Conservation (phyloP, 345 rosid genomes). For the Corchorus capsularis region DNA sequence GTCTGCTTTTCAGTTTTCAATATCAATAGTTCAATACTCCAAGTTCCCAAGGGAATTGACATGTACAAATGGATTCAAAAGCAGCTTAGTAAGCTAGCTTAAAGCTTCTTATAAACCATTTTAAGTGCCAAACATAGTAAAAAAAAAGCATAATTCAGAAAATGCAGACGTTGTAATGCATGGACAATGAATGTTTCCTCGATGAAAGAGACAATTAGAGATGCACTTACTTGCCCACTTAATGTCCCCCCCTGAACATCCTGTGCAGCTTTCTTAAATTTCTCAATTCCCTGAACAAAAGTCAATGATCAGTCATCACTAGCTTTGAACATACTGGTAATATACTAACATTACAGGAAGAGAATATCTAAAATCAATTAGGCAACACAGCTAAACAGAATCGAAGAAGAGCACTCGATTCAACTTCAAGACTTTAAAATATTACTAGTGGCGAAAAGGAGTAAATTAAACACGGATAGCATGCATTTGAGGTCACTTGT, state of each 20-base stretch:
- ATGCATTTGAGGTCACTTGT: neutral
- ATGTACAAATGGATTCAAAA: neutral
- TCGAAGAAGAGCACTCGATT: neutral
- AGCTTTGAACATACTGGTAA: neutral
- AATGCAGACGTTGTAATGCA: neutral
- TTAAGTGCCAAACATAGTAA: neutral
- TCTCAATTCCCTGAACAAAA: constrained; percentile 81
- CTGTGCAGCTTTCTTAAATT: constrained; percentile 85
- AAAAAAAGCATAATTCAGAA: neutral
- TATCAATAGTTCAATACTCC: neutral
- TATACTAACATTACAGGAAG: neutral
- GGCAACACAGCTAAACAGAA: neutral
- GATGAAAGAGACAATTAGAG: constrained; percentile 3
- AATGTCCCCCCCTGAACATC: constrained; percentile 71
- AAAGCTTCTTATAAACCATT: constrained; percentile 12
- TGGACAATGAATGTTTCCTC: neutral
- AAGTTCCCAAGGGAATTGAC: neutral
- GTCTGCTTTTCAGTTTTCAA: neutral
- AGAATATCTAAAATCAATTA: neutral
- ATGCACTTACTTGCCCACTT: constrained; percentile 68
- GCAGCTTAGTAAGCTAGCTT: neutral
- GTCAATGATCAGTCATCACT: constrained; percentile 20
- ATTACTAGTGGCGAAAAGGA: neutral
- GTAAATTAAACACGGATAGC: neutral
- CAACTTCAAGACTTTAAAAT: neutral